Conservation (phyloP, 495 filamentous ascomycete species). For the Daldinia decipiens region DNA sequence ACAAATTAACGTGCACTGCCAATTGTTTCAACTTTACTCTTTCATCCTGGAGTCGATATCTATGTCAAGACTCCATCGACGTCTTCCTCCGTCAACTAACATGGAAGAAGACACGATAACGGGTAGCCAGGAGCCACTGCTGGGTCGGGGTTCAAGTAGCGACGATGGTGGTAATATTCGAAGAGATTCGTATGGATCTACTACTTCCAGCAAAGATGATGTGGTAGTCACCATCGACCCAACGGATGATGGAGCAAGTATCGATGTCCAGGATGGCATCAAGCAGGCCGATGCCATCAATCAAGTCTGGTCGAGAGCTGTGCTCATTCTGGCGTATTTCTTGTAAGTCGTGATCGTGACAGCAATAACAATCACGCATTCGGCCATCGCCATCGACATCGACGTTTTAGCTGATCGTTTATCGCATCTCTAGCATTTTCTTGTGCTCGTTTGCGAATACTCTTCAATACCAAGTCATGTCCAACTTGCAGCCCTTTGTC, state of each 20-base stretch:
- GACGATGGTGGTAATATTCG: constrained; percentile 28
- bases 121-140: constrained; percentile 41
- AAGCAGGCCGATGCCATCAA: constrained; percentile 59
- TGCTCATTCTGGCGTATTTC: constrained; percentile 54
- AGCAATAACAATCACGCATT: not conserved
- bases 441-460: constrained; percentile 60
- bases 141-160: constrained; percentile 34
- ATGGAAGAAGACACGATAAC: constrained; percentile 42
- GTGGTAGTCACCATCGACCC: constrained; percentile 20
- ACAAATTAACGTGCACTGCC: constrained; percentile 15
- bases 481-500: constrained; percentile 57
- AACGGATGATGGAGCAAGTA: constrained; percentile 43
- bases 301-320: constrained; percentile 55
- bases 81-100: constrained; percentile 28
- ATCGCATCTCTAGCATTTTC: constrained; percentile 50
- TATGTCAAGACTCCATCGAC: constrained; percentile 45
- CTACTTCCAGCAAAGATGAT: constrained; percentile 41
- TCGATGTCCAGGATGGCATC: constrained; percentile 50
- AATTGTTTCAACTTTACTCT: not conserved
- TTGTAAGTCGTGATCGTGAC: constrained; percentile 48
- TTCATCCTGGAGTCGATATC: constrained; percentile 11
- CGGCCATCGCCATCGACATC: constrained; percentile 11
- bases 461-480: constrained; percentile 55
- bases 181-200: constrained; percentile 43
- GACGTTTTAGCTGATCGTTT: constrained; percentile 26